A percentile compares a stretch with the other conserved stretches of the same genome.
phyloP scores from a whole-genome alignment of 441 rosid genomes.

The Populus hybrid region DNA sequence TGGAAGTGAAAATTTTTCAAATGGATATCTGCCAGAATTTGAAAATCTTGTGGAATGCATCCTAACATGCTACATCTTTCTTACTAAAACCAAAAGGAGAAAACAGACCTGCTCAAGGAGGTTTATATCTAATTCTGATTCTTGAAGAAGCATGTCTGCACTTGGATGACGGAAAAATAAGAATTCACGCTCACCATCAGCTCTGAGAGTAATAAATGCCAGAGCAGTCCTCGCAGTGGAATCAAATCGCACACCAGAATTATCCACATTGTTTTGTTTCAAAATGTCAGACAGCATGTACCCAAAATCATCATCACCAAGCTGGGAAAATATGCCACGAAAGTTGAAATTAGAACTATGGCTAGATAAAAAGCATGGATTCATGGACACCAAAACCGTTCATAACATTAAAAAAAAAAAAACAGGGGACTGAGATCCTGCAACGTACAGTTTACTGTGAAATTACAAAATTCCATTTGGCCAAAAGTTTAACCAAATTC shows the following conservation, averaged over 20 bases:
- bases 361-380: neutral
- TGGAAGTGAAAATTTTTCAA: conserved; percentile 8
- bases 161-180: conserved; percentile 98
- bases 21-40: conserved; percentile 1
- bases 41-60: neutral
- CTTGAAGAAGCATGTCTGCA: conserved; percentile 95
- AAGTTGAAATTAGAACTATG: conserved; percentile 12
- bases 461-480: neutral
- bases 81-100: conserved; percentile 9
- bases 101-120: conserved; percentile 63
- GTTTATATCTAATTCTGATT: conserved; percentile 72
- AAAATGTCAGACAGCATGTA: conserved; percentile 80
- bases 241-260: conserved; percentile 82
- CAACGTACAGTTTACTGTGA: conserved; percentile 5
- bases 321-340: conserved; percentile 34
- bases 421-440: conserved; percentile 4
- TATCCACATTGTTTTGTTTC: conserved; percentile 72
- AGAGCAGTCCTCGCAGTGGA: conserved; percentile 81
- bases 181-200: conserved; percentile 97
- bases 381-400: conserved; percentile 5
- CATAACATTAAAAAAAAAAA: neutral
- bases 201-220: conserved; percentile 86
- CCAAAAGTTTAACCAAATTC: neutral
- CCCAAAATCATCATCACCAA: conserved; percentile 97
- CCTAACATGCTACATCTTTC: conserved; percentile 8